Base-by-base conservation (phyloP, 2,329 filamentous ascomycete genomes). In the Camillea tinctor region DNA sequence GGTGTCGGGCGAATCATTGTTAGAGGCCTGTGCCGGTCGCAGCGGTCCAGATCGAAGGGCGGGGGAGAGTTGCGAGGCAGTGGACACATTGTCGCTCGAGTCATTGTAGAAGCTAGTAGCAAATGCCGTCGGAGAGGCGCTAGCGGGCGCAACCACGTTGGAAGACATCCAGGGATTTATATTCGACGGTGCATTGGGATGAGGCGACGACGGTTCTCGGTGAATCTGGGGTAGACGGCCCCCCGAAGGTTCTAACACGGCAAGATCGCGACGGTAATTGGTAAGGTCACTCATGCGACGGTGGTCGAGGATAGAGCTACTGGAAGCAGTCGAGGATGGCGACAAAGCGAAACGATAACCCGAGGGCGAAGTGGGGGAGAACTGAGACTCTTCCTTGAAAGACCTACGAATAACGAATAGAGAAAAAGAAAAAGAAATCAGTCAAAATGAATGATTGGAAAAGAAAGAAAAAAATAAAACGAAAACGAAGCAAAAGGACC, bases 231-330 rank as follows among this genome's bases (percentile, higher is more conserved):
- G 86, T 59, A 84, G 74, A 63, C 81, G 78, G 64, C 76, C 78
- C 64, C 85, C 83, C 60, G 83, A 80, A 36, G 84, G 83, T 64
- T 91, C 88, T 69, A 91, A 80, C 60, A 88, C 84, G 67, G 87
- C 83, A 59, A 91, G 83, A 69, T 92, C 88, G 77, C 88, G 89
- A 70, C 88, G 86, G 73, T 91, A 89, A 73, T 89, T 88, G 72
- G 80, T 80, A 68, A 91, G 82, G 71, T 89, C 86, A 77, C 81
- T 84, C 71, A 83, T 74, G 66, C 82, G 79, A 69, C 81, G 83
- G 64, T 84, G 84, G 74, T 83, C 82, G 79, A 84, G 84, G 65
- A 78, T 73, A 65, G 84, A 79, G 65, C 78, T 77, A 68, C 75
- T 76, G 59, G 77, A 76, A 63, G 75, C 73, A 53, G 79, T 76